Evolutionary conservation across 768 basidiomycete genomes (phyloP).

Genomic region (Tulasnella sp.): DNA sequence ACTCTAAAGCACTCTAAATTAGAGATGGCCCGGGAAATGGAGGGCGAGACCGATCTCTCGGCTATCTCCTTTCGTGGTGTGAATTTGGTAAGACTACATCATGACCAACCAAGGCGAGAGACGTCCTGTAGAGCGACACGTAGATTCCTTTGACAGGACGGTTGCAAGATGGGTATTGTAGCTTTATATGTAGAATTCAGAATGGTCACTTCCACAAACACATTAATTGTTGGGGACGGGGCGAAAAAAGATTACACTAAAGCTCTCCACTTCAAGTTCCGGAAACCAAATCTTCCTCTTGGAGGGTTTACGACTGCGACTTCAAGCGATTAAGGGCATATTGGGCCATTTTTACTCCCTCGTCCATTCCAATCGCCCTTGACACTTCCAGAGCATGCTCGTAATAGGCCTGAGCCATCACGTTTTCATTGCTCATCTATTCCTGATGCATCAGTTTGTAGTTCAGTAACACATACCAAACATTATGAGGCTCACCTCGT

Average conservation of each 20-base stretch:
- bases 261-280: background rate
- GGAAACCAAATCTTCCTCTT: too few species aligned
- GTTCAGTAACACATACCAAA: background rate
- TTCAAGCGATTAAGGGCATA: conserved; percentile 18
- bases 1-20: background rate
- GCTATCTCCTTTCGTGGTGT: background rate
- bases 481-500: conserved; percentile 15
- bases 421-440: conserved; percentile 15
- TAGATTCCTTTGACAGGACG: background rate
- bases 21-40: conserved; percentile 8
- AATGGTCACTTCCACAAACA: background rate
- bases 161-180: background rate
- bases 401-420: background rate
- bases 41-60: background rate
- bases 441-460: background rate
- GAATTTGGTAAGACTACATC: background rate
- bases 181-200: too few species aligned
- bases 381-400: conserved; percentile 14
- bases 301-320: background rate
- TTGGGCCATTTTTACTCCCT: conserved; percentile 7
- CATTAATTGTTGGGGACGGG: background rate
- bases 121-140: background rate
- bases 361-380: conserved; percentile 15
- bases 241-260: background rate
- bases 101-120: background rate